phyloP scores from a whole-genome alignment of 208 protist species.

The Wallacemonas sp. region DNA sequence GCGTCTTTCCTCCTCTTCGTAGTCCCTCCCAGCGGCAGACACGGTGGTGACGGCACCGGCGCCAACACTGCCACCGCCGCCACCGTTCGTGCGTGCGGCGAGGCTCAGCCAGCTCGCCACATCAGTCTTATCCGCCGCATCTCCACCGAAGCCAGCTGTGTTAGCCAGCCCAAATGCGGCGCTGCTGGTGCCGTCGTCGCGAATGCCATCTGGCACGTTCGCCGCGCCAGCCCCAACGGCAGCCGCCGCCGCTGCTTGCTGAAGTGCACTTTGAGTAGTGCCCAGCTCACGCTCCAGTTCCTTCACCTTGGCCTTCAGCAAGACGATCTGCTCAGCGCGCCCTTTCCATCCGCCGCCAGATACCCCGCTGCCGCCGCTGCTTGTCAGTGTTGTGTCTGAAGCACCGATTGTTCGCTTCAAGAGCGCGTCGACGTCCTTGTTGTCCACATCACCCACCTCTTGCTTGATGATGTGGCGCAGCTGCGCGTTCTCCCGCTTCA shows the following conservation, averaged over 20 bases:
- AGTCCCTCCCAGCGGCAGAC: constrained; percentile 22
- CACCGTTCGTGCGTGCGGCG: background rate
- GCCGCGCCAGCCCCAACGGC: constrained; percentile 1
- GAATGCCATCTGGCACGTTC: background rate
- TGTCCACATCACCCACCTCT: constrained; percentile 54
- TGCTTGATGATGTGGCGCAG: constrained; percentile 47
- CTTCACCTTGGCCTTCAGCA: constrained; percentile 71
- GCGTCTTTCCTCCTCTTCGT: constrained; percentile 60
- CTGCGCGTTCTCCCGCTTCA: constrained; percentile 49
- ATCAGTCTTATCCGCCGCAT: background rate
- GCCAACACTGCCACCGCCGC: background rate
- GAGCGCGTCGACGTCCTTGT: constrained; percentile 38
- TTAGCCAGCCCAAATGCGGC: background rate
- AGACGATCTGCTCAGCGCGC: constrained; percentile 67
- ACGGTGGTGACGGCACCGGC: background rate
- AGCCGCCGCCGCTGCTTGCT: background rate
- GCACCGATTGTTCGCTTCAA: constrained; percentile 18
- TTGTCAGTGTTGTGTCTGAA: background rate
- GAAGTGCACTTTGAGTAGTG: background rate
- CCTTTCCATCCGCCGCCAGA: constrained; percentile 46
- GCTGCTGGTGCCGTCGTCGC: constrained; percentile 12
- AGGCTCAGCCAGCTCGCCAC: constrained; percentile 11
- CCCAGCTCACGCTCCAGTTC: constrained; percentile 41
- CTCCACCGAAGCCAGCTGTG: background rate
- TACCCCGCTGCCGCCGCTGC: background rate